Conservation (phyloP, 192 early-diverging fungal species). For the Podochytrium sp. region DNA sequence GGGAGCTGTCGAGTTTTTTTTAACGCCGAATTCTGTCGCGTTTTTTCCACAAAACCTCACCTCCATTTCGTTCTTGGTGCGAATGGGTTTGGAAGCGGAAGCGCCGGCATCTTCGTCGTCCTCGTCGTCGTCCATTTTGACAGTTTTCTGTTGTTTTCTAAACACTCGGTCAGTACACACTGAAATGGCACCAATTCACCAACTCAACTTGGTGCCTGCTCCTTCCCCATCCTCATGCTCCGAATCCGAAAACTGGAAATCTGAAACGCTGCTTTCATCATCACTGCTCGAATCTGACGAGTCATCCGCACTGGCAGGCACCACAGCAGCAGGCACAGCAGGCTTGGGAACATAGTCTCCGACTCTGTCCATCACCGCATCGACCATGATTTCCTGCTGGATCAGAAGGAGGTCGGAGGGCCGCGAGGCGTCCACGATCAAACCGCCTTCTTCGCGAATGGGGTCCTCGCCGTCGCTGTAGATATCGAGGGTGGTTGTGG, state of each 20-base stretch:
- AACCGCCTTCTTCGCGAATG: too few relatives aligned
- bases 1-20: slow-evolving; percentile 15
- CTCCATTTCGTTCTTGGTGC: not conserved
- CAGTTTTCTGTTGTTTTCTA: not conserved
- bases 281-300: not conserved
- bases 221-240: slow-evolving; percentile 2
- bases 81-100: too few relatives aligned
- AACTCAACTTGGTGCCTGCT: too few relatives aligned
- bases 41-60: not conserved
- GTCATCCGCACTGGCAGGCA: not conserved
- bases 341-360: not conserved
- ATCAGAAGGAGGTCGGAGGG: not conserved
- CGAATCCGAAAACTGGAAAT: not conserved
- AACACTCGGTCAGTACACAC: too few relatives aligned
- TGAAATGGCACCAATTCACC: too few relatives aligned
- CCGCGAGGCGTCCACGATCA: not conserved
- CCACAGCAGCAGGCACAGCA: not conserved
- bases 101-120: slow-evolving; percentile 1
- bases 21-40: not conserved
- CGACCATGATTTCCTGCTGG: not conserved
- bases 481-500: too few relatives aligned
- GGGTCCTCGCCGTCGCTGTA: too few relatives aligned
- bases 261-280: not conserved
- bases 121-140: not conserved
- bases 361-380: not conserved